Percentiles rank a stretch among this genome's conserved stretches.
phyloP scores from a whole-genome alignment of 345 rosid genomes.

The Lumnitzera racemosa region DNA sequence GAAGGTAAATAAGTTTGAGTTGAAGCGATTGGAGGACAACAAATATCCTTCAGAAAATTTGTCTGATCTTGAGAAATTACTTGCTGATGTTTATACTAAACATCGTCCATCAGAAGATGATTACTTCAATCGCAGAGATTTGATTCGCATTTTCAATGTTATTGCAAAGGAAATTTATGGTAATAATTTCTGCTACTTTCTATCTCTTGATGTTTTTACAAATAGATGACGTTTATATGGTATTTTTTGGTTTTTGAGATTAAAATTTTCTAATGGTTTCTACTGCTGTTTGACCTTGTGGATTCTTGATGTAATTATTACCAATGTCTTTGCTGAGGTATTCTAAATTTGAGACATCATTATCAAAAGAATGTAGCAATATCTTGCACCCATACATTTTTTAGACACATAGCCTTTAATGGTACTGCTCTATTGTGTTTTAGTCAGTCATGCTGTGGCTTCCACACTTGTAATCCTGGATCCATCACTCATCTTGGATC shows the following conservation, averaged over 20 bases:
- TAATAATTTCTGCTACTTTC: conserved; percentile 11
- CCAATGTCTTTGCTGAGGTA: too few species aligned
- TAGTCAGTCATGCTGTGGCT: too few species aligned
- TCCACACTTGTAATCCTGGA: too few species aligned
- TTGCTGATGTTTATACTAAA: conserved; percentile 23
- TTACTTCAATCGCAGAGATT: conserved; percentile 23
- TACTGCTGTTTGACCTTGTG: too few species aligned
- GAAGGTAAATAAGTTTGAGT: conserved; percentile 31
- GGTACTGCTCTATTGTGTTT: too few species aligned
- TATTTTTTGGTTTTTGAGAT: neutral
- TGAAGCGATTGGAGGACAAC: conserved; percentile 17
- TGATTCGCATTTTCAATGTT: conserved; percentile 30
- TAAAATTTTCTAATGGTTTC: too few species aligned
- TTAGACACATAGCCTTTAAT: too few species aligned
- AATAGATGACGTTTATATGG: neutral
- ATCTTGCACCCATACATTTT: too few species aligned
- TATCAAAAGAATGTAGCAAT: too few species aligned
- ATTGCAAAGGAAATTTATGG: conserved; percentile 38
- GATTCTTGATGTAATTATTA: too few species aligned
- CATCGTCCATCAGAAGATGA: conserved; percentile 27
- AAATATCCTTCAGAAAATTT: conserved; percentile 13
- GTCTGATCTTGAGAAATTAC: conserved; percentile 22
- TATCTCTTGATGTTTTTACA: neutral
- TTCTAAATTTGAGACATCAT: too few species aligned
- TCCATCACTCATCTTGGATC: too few species aligned